Base-by-base conservation (phyloP, 2,329 filamentous ascomycete genomes). In the Chrysoporthe puriensis region DNA sequence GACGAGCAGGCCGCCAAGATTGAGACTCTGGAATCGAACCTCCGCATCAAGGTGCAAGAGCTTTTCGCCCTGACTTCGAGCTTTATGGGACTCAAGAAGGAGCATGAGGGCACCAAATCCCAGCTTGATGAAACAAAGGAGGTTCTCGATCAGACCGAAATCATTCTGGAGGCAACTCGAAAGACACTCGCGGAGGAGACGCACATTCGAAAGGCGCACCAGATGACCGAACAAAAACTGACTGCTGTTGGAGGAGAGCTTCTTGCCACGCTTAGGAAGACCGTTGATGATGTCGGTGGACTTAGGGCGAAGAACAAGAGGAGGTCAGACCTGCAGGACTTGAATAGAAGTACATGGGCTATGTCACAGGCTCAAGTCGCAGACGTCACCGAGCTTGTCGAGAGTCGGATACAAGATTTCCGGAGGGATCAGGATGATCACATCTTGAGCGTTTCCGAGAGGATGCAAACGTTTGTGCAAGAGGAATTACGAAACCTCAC, bases 1-100 rank as follows among this genome's bases (percentile, higher is more conserved):
- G 95, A 98, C 74, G 96, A 99, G 76, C 95, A 98, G 75, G 87
- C 90, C 8, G 94, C 95, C 72, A 95, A 93, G 77, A 94, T 99
- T 59, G 93, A 97, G 76, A 94, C 93, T 0, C 90, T 98, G 81
- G 96, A 99, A 77, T 87, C 87, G 48, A 97, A 96, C 74, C 83
- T 99, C 65, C 89, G 93, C 32, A 96, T 97, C 81, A 98, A 97
- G 77, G 90, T 96, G 1, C 94, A 98, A 74, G 94, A 99, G 77
- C 84, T 99, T 0, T 94, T 97, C 77, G 88, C 89, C 13, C 81
- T 98, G 48, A 97, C 92, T 0, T 93, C 91, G 54, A 94, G 89
- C 71, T 97, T 98, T 77, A 94, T 94, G 80, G 89, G 87, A 0
- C 79, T 98, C 73, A 97, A 96, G 79, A 94, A 94, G 76, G 94